These are phyloP conservation scores for Fusarium denticulatum DNA, from an alignment of 2,329 filamentous ascomycete species.

Conservation along the genomic window DNA sequence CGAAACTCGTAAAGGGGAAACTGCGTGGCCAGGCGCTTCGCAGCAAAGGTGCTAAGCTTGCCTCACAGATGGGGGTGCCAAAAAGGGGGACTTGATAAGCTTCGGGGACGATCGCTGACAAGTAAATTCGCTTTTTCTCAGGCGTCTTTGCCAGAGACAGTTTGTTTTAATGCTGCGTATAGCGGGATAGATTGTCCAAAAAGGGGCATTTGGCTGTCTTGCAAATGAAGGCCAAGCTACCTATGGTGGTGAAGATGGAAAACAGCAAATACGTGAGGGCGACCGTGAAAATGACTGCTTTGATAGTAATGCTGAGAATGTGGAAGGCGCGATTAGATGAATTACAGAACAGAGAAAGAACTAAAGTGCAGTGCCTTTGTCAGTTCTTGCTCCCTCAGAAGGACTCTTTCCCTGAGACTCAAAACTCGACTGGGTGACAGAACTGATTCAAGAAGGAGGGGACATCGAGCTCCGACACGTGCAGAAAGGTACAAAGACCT, in stretches of 20 bases:
- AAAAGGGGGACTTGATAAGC: background rate
- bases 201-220: conserved; percentile 23
- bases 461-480: background rate
- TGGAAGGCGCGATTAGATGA: background rate
- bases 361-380: background rate
- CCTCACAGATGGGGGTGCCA: background rate
- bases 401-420: background rate
- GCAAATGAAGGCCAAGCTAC: conserved; percentile 30
- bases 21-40: background rate
- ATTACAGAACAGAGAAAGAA: background rate
- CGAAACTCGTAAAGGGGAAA: background rate
- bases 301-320: background rate
- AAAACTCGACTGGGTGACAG: background rate
- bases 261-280: background rate
- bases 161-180: conserved; percentile 43
- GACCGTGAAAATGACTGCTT: background rate
- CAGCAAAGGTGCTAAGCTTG: background rate
- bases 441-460: background rate
- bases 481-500: background rate
- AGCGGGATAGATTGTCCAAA: conserved; percentile 43
- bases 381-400: background rate
- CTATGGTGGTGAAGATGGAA: conserved; percentile 24
- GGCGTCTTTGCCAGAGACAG: conserved; percentile 31
- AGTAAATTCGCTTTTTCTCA: conserved; percentile 19
- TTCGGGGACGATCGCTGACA: conserved; percentile 23